Percentiles rank a stretch among this genome's conserved stretches.
Conservation (phyloP, 2,329 filamentous ascomycete species). For the Helotiales sp. region DNA sequence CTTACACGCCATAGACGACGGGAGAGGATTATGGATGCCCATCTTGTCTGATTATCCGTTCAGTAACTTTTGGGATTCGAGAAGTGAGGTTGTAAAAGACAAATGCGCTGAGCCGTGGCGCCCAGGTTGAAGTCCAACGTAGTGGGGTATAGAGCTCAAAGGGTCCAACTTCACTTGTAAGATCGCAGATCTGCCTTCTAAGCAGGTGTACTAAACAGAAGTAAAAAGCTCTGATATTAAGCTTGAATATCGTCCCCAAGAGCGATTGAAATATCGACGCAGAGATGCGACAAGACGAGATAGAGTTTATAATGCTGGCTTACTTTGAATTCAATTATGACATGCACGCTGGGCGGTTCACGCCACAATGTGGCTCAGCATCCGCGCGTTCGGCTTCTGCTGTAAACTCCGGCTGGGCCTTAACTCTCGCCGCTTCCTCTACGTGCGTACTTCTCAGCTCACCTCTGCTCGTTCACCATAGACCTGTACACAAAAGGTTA, state of each 20-base stretch:
- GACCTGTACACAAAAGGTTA: too few relatives aligned
- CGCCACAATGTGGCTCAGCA: slow-evolving; percentile 17
- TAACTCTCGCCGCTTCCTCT: neutral
- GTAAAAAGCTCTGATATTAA: neutral
- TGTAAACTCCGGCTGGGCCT: neutral
- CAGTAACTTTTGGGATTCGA: slow-evolving; percentile 2
- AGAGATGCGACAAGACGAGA: neutral
- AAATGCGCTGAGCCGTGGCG: slow-evolving; percentile 4
- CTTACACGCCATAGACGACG: slow-evolving; percentile 68
- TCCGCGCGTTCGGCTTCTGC: slow-evolving; percentile 11
- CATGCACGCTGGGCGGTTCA: neutral
- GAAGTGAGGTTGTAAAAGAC: neutral
- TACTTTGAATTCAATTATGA: slow-evolving; percentile 1
- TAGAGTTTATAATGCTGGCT: neutral
- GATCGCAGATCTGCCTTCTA: slow-evolving; percentile 1
- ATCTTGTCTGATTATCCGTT: slow-evolving; percentile 37
- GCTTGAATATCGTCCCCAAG: neutral
- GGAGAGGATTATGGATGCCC: slow-evolving; percentile 67
- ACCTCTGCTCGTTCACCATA: neutral
- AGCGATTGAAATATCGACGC: neutral
- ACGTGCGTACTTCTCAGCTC: neutral
- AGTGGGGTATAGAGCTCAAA: slow-evolving; percentile 1
- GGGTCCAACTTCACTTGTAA: neutral
- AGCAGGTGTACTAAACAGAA: neutral
- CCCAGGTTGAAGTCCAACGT: neutral